phyloP scores from a whole-genome alignment of 768 basidiomycete species.

The Mycena olivaceomarginata region DNA sequence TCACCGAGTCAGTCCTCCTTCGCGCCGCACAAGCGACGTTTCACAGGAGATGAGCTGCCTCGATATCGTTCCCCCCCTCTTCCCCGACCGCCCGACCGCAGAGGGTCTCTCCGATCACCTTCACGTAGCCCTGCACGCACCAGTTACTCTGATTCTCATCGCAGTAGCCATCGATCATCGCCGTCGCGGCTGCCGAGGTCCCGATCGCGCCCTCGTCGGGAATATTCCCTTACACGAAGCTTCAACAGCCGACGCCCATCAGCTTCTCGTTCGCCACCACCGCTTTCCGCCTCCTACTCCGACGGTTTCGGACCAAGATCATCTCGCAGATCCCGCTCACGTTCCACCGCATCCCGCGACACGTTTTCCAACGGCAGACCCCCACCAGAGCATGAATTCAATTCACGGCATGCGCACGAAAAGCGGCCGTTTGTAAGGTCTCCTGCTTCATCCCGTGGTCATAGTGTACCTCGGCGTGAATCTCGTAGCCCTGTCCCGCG shows the following conservation, averaged over 20 bases:
- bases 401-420: slow-evolving; percentile 21
- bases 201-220: slow-evolving; percentile 14
- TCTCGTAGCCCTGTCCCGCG: slow-evolving; percentile 28
- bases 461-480: slow-evolving; percentile 2
- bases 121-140: slow-evolving; percentile 25
- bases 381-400: slow-evolving; percentile 11
- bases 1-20: slow-evolving; percentile 23
- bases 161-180: background rate
- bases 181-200: background rate
- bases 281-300: slow-evolving; percentile 21
- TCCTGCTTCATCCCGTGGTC: slow-evolving; percentile 28
- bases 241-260: slow-evolving; percentile 25
- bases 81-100: slow-evolving; percentile 19
- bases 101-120: slow-evolving; percentile 13
- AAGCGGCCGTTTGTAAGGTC: slow-evolving; percentile 36
- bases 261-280: slow-evolving; percentile 30
- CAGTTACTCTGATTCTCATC: slow-evolving; percentile 17
- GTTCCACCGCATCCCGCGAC: slow-evolving; percentile 16
- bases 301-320: slow-evolving; percentile 5
- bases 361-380: slow-evolving; percentile 4
- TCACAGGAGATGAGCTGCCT: slow-evolving; percentile 22
- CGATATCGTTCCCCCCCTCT: slow-evolving; percentile 31
- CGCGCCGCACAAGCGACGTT: slow-evolving; percentile 4
- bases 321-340: slow-evolving; percentile 23
- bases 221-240: slow-evolving; percentile 18